Evolutionary conservation across 2,329 filamentous ascomycete genomes (phyloP).

Genomic region (Cercospora berteroae): DNA sequence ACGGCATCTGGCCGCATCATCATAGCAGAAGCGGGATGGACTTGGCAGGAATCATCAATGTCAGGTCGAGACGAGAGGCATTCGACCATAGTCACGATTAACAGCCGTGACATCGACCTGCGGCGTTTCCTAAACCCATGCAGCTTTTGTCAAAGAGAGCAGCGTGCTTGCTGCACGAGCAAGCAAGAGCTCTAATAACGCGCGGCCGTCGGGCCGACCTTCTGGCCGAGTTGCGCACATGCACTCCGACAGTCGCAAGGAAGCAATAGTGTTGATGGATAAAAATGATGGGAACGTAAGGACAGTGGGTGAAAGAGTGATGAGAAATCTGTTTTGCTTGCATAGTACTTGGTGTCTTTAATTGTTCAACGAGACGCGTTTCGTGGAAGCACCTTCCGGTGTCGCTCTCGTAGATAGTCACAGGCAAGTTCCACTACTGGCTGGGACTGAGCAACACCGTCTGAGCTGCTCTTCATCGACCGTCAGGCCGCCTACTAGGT

Average conservation of each 20-base stretch:
- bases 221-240: background rate
- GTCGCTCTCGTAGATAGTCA: background rate
- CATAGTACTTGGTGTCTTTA: background rate
- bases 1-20: background rate
- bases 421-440: background rate
- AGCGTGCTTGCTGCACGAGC: background rate
- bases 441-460: background rate
- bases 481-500: constrained; percentile 9
- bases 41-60: background rate
- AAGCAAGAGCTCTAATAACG: background rate
- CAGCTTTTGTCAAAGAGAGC: background rate
- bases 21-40: background rate
- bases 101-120: background rate
- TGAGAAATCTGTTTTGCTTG: background rate
- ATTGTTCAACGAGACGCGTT: background rate
- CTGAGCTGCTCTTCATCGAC: background rate
- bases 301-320: background rate
- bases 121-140: background rate
- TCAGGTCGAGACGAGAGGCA: background rate
- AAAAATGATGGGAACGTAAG: too few species aligned
- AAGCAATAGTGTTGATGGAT: too few species aligned
- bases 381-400: background rate
- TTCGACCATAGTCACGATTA: background rate
- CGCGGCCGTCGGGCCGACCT: background rate
- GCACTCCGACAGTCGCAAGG: too few species aligned